Conservation (phyloP, 2,329 filamentous ascomycete species). For the Pestalotiopsis sp. region DNA sequence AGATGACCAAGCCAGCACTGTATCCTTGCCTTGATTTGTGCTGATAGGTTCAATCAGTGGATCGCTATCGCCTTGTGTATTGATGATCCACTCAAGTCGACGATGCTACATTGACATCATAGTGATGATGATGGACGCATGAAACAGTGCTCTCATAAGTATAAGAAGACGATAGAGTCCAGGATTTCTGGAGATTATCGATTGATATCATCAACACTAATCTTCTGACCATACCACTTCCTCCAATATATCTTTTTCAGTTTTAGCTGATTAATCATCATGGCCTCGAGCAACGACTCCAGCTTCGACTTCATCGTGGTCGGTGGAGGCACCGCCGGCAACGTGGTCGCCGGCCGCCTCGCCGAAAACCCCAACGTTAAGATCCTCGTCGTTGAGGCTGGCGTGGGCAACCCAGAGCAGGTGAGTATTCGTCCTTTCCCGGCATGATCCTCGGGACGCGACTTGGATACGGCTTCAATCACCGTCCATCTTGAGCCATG, state of each 20-base stretch:
- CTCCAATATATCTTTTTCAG: not conserved
- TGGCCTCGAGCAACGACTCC: not conserved
- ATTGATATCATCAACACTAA: not conserved
- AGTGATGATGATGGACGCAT: not conserved
- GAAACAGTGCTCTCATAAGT: not conserved
- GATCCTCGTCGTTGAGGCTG: conserved; percentile 51
- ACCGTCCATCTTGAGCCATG: too few species aligned
- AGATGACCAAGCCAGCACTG: too few species aligned
- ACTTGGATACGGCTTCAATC: too few species aligned
- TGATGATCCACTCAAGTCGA: not conserved
- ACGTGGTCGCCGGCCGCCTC: conserved; percentile 52
- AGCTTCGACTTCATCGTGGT: conserved; percentile 36
- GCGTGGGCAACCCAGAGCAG: conserved; percentile 44
- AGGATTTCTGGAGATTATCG: not conserved
- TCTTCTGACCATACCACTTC: not conserved
- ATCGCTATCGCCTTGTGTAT: not conserved
- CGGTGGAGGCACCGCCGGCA: conserved; percentile 48
- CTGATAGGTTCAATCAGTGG: not conserved
- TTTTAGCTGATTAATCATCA: not conserved
- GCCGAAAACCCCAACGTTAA: conserved; percentile 51
- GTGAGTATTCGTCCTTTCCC: not conserved
- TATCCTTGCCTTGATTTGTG: not conserved
- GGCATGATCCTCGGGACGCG: too few species aligned
- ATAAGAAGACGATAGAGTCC: not conserved
- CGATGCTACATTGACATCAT: not conserved